Evolutionary conservation across 306 rosid genomes (phyloP).

Genomic region (Inga leiocalycina): DNA sequence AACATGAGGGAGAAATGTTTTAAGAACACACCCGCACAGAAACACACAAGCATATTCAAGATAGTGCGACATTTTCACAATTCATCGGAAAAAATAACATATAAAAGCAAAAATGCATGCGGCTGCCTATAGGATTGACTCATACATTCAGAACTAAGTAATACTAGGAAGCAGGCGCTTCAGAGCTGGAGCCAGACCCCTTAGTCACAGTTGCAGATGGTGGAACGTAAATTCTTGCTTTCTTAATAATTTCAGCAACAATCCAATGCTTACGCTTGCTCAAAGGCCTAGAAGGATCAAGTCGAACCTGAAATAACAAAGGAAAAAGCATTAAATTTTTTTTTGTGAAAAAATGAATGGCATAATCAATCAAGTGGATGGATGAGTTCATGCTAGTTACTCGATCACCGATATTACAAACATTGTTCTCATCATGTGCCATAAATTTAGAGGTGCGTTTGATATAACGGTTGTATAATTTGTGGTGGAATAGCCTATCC

Average conservation of each 20-base stretch:
- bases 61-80: background rate
- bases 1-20: background rate
- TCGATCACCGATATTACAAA: slow-evolving; percentile 79
- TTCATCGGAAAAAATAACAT: background rate
- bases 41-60: background rate
- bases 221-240: slow-evolving; percentile 76
- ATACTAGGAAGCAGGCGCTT: slow-evolving; percentile 35
- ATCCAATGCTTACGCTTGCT: slow-evolving; percentile 86
- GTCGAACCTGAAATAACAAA: slow-evolving; percentile 56
- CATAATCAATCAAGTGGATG: background rate
- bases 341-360: slow-evolving; percentile 13
- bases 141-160: slow-evolving; percentile 27
- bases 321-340: background rate
- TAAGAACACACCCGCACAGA: background rate
- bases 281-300: slow-evolving; percentile 83
- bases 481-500: slow-evolving; percentile 72
- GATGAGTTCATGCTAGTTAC: slow-evolving; percentile 36
- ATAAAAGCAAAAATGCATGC: background rate
- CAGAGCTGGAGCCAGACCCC: slow-evolving; percentile 27
- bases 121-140: background rate
- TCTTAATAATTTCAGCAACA: slow-evolving; percentile 85
- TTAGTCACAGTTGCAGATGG: slow-evolving; percentile 36
- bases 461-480: slow-evolving; percentile 70
- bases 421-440: slow-evolving; percentile 81
- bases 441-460: slow-evolving; percentile 94